phyloP scores from a whole-genome alignment of 306 rosid genomes.

The Dryas alaskensis region DNA sequence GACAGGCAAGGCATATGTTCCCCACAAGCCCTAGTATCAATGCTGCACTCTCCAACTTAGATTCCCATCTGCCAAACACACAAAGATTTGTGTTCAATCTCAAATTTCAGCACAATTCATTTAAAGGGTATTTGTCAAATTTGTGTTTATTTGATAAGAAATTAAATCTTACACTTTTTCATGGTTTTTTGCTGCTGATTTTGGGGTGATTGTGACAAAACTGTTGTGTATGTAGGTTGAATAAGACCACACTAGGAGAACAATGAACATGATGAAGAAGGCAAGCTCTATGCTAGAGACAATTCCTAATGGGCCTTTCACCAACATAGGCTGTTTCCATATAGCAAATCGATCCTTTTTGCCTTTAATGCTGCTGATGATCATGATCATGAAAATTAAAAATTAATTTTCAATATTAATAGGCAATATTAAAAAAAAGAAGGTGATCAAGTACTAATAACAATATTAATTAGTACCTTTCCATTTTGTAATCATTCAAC shows the following conservation, averaged over 20 bases:
- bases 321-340: conserved; percentile 54
- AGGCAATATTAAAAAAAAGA: too few relatives aligned
- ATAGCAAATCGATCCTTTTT: conserved; percentile 6
- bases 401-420: too few relatives aligned
- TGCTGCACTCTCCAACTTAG: conserved; percentile 37
- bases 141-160: too few relatives aligned
- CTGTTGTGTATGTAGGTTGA: conserved; percentile 32
- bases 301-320: conserved; percentile 84
- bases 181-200: conserved; percentile 37
- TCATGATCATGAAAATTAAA: neutral
- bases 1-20: conserved; percentile 50
- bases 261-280: conserved; percentile 62
- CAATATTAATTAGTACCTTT: conserved; percentile 17
- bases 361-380: conserved; percentile 15
- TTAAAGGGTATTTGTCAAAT: neutral
- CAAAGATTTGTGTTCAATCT: neutral
- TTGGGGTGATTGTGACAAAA: conserved; percentile 34
- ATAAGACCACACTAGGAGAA: conserved; percentile 60
- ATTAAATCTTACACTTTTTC: conserved; percentile 45
- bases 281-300: conserved; percentile 57
- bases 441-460: too few relatives aligned
- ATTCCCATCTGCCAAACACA: conserved; percentile 57
- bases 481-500: conserved; percentile 13
- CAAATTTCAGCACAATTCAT: neutral
- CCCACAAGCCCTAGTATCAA: conserved; percentile 50